Percentiles rank a stretch among this genome's conserved stretches.
Conservation (phyloP, 805 yeast genomes). For the Saturnispora halmiae region DNA sequence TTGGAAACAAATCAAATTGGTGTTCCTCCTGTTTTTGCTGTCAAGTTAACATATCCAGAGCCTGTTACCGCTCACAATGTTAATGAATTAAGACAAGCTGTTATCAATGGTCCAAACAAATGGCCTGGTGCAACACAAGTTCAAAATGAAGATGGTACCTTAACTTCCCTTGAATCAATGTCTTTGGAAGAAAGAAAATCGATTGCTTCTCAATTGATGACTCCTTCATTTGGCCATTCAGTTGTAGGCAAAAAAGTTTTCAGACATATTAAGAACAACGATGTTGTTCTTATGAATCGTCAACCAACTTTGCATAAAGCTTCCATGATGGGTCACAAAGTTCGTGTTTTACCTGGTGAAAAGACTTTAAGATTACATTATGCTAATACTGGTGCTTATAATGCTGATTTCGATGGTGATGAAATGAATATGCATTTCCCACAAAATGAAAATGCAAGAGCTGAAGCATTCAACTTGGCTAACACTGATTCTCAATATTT, state of each 20-base stretch:
- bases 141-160: conserved; percentile 89
- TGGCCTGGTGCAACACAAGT: conserved; percentile 99
- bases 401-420: conserved; percentile 99
- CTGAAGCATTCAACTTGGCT: conserved; percentile 91
- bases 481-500: conserved; percentile 96
- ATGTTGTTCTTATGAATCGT: conserved; percentile 96
- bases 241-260: conserved; percentile 84
- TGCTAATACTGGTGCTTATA: conserved; percentile 98
- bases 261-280: conserved; percentile 90
- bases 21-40: conserved; percentile 97
- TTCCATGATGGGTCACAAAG: conserved; percentile 99
- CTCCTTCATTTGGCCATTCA: conserved; percentile 60
- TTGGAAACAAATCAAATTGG: conserved; percentile 97
- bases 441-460: conserved; percentile 92
- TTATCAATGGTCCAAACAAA: conserved; percentile 91
- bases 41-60: conserved; percentile 92
- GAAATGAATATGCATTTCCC: conserved; percentile 99
- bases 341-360: conserved; percentile 93
- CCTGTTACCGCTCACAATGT: conserved; percentile 92
- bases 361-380: conserved; percentile 93
- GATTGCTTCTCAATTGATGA: conserved; percentile 83
- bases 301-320: conserved; percentile 99
- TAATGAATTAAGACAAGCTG: conserved; percentile 85
- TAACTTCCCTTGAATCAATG: conserved; percentile 80
- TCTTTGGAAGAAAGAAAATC: conserved; percentile 90